phyloP scores from a whole-genome alignment of 2,329 filamentous ascomycete species.

The Ceratocystis harringtonii region DNA sequence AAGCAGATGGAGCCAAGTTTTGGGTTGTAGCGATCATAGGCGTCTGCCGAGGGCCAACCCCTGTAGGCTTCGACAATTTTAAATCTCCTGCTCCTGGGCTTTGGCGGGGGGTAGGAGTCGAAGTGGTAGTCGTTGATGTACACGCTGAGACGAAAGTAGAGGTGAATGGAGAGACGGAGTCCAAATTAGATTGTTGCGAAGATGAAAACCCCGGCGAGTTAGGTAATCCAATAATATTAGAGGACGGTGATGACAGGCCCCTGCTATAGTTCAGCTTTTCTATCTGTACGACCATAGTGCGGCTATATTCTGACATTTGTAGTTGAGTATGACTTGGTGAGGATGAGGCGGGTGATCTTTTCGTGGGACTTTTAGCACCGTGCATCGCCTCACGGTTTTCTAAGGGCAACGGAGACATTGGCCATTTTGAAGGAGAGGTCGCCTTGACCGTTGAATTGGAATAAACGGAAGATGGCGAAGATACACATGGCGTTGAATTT shows the following conservation, averaged over 20 bases:
- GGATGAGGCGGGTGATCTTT: neutral
- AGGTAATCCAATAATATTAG: neutral
- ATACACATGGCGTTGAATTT: conserved; percentile 10
- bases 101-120: neutral
- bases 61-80: conserved; percentile 4
- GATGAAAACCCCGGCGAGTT: neutral
- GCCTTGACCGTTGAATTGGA: conserved; percentile 16
- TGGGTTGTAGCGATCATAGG: conserved; percentile 1
- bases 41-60: conserved; percentile 7
- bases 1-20: conserved; percentile 4
- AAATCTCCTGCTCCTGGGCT: neutral
- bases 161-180: neutral
- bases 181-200: neutral
- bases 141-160: neutral
- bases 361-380: neutral
- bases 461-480: conserved; percentile 13
- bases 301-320: conserved; percentile 16
- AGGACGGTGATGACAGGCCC: neutral
- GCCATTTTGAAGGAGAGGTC: conserved; percentile 9
- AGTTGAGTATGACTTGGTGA: neutral
- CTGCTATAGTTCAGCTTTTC: conserved; percentile 9
- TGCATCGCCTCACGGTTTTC: neutral
- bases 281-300: conserved; percentile 14
- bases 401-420: neutral
- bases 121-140: conserved; percentile 1